These are phyloP conservation scores for Saprolegnia diclina DNA, from an alignment of 352 stramenopile species.

Conservation along the genomic window DNA sequence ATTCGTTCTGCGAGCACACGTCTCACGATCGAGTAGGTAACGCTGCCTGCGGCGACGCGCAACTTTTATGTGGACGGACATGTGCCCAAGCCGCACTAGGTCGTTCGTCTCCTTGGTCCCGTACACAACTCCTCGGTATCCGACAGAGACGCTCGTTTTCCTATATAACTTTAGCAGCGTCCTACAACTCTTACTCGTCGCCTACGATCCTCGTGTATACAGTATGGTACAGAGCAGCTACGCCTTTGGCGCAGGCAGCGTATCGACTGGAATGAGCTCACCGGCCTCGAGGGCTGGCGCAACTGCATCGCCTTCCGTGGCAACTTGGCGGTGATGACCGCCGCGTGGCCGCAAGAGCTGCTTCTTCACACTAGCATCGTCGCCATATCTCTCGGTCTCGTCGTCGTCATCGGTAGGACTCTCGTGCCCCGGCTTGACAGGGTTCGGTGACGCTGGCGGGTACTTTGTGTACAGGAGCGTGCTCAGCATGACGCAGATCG, in stretches of 20 bases:
- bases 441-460: constrained; percentile 25
- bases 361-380: background rate
- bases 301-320: no score
- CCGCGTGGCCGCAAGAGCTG: background rate
- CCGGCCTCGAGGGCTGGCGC: no score
- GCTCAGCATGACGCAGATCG: constrained; percentile 52
- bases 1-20: constrained; percentile 30
- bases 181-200: no score
- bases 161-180: no score
- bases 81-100: constrained; percentile 94
- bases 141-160: no score
- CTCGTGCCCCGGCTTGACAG: constrained; percentile 32
- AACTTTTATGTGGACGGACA: constrained; percentile 99
- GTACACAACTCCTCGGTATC: no score
- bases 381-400: background rate
- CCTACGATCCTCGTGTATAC: no score
- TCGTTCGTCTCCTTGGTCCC: background rate
- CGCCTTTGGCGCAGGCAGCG: no score
- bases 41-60: constrained; percentile 92
- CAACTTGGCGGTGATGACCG: no score
- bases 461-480: constrained; percentile 73
- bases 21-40: constrained; percentile 55
- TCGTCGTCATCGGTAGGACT: background rate
- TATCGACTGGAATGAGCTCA: no score
- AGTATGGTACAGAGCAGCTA: no score